A percentile compares a stretch with the other conserved stretches of the same genome.
Evolutionary conservation across 495 filamentous ascomycete species (phyloP).

Genomic region (Cercophora scortea): DNA sequence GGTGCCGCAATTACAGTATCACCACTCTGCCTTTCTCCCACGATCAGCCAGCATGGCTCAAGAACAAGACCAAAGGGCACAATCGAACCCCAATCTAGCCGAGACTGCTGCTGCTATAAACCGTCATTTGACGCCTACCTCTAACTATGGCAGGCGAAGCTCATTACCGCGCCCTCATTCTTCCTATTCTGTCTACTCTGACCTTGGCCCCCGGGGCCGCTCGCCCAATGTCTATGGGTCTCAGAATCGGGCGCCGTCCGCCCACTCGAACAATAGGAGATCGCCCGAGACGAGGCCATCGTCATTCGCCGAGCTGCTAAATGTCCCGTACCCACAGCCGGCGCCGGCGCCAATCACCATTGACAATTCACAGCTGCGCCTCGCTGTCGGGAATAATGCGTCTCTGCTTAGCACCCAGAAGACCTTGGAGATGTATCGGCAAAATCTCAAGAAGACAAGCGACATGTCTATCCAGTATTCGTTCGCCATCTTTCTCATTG

Average conservation of each 20-base stretch:
- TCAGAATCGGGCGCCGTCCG: conserved; percentile 48
- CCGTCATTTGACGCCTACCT: conserved; percentile 50
- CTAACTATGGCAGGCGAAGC: conserved; percentile 40
- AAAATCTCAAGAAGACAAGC: conserved; percentile 93
- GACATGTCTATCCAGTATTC: conserved; percentile 85
- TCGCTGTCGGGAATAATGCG: conserved; percentile 77
- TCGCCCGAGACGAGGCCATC: conserved; percentile 71
- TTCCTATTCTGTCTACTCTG: conserved; percentile 62
- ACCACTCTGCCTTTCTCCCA: conserved; percentile 39
- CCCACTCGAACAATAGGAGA: conserved; percentile 44
- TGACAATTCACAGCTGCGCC: conserved; percentile 69
- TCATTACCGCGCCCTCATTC: conserved; percentile 60
- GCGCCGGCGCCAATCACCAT: conserved; percentile 64
- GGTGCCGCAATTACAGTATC: conserved; percentile 49
- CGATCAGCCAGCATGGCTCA: conserved; percentile 25
- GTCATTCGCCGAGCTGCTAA: conserved; percentile 82
- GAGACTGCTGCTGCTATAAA: conserved; percentile 37
- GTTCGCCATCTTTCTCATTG: conserved; percentile 89
- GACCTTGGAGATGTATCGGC: conserved; percentile 94
- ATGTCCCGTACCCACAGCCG: conserved; percentile 82
- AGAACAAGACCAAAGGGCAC: conserved; percentile 30
- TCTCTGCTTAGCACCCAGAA: conserved; percentile 82
- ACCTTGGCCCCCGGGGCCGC: conserved; percentile 51
- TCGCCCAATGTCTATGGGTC: conserved; percentile 45
- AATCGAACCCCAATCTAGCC: conserved; percentile 38